A percentile compares a stretch with the other conserved stretches of the same genome.
These are phyloP conservation scores for Pichia insulana DNA, from an alignment of 805 yeast species.

Conservation along the genomic window DNA sequence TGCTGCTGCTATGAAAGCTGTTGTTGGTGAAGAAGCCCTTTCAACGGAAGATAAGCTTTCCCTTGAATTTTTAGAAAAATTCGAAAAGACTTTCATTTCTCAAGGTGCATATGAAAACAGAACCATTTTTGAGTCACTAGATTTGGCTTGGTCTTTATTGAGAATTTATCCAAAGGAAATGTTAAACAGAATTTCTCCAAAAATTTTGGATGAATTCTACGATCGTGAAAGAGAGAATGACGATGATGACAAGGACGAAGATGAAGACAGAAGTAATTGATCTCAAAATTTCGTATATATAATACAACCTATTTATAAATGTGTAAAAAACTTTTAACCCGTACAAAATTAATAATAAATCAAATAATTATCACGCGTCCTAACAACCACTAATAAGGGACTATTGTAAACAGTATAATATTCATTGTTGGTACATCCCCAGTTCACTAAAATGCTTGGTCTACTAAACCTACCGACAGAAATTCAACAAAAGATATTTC, in stretches of 20 bases:
- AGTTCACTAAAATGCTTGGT: not conserved
- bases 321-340: not conserved
- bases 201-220: constrained; percentile 90
- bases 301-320: not conserved
- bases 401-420: too few species aligned
- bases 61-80: constrained; percentile 93
- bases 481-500: constrained; percentile 19
- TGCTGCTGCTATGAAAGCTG: constrained; percentile 99
- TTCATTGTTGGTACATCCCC: too few species aligned
- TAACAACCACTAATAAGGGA: too few species aligned
- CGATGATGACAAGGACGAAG: constrained; percentile 12
- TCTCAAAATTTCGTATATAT: not conserved
- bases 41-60: constrained; percentile 97
- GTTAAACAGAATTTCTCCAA: constrained; percentile 97
- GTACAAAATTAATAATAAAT: too few species aligned
- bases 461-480: constrained; percentile 25
- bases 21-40: constrained; percentile 98
- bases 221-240: constrained; percentile 72
- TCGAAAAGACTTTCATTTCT: constrained; percentile 87
- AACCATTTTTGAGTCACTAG: constrained; percentile 88
- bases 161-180: constrained; percentile 99
- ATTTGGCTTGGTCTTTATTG: constrained; percentile 95
- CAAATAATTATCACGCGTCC: too few species aligned
- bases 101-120: constrained; percentile 98
- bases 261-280: constrained; percentile 5